Base-by-base conservation (phyloP, 1,139 yeast genomes). In the Magnusiomyces clavatus region DNA sequence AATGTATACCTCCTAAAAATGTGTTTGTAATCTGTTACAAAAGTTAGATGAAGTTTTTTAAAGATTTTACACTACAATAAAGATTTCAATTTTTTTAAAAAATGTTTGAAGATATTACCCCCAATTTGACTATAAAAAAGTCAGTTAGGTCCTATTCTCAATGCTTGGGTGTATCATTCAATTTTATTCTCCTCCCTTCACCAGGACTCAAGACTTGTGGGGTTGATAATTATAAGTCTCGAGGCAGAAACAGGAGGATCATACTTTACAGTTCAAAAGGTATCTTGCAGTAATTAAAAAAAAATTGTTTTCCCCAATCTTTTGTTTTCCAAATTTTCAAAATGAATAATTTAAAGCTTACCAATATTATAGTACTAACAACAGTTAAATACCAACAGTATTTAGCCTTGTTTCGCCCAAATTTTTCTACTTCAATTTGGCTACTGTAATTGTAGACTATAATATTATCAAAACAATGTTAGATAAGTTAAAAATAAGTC, bases 401-500 rank as follows among this genome's bases (percentile, higher is more conserved):
- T 47, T 64, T 68, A 37, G 70, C 66, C 6, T 67, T 60, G 36
- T 51, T 50, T 14, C 57, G 54, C 8, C 50, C 52, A 51, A 68
- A 68, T 53, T 66, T 66, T 17, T 56, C 60, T 50, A 57, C 61
- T 51, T 68, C 72, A 14, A 68, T 56, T 39, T 61, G 59, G 46
- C 58, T 54, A 46, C 70, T 60, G 54, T 66, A 63, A 8, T 60
- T 61, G 56, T 68, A 69, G 42, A 66, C 68, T 65, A 54, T 16
- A 47, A 16, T 40, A 24, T 42, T 43, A 12, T 13, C 11, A n/a
- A n/a, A n/a, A n/a, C n/a, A 19, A n/a, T 14, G 29, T n/a, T 11
- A 36, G 5, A 46, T 14, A 20, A 41, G 16, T 40, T 20, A 42
- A 11, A 40, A 16, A 14, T 17, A 13, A 24, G 44, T 41, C 16